phyloP scores from a whole-genome alignment of 805 yeast genomes.

The Kazachstania martiniae region DNA sequence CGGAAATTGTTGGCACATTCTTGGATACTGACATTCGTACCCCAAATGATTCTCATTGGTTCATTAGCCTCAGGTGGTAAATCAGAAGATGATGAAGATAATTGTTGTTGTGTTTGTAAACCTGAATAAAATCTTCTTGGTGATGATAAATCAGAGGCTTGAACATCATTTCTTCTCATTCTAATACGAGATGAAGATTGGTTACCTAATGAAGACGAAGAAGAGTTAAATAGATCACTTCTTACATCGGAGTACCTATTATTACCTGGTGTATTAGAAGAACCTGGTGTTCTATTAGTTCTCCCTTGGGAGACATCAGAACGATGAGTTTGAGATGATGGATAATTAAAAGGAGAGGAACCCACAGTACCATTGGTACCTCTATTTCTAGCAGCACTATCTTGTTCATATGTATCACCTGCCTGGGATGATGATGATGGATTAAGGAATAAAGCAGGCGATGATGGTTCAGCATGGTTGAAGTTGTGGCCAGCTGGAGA shows the following conservation, averaged over 20 bases:
- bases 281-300: constrained; percentile 7
- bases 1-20: constrained; percentile 76
- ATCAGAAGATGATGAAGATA: constrained; percentile 19
- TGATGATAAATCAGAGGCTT: constrained; percentile 61
- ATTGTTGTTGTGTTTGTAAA: constrained; percentile 7
- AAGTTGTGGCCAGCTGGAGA: too few relatives aligned
- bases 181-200: constrained; percentile 34
- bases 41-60: constrained; percentile 93
- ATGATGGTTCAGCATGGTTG: constrained; percentile 30
- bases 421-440: constrained; percentile 24
- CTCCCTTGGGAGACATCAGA: constrained; percentile 22
- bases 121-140: constrained; percentile 47
- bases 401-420: constrained; percentile 19
- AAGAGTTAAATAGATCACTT: constrained; percentile 28
- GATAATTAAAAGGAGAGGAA: constrained; percentile 37
- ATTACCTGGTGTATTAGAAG: constrained; percentile 12
- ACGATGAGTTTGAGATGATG: constrained; percentile 25
- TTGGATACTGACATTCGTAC: constrained; percentile 89
- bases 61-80: constrained; percentile 39
- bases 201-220: constrained; percentile 27
- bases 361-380: constrained; percentile 20
- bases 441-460: constrained; percentile 25
- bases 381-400: constrained; percentile 9
- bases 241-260: constrained; percentile 33
- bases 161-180: constrained; percentile 69